Evolutionary conservation across 2,329 filamentous ascomycete species (phyloP).

Genomic region (Leptographium galeiforme): DNA sequence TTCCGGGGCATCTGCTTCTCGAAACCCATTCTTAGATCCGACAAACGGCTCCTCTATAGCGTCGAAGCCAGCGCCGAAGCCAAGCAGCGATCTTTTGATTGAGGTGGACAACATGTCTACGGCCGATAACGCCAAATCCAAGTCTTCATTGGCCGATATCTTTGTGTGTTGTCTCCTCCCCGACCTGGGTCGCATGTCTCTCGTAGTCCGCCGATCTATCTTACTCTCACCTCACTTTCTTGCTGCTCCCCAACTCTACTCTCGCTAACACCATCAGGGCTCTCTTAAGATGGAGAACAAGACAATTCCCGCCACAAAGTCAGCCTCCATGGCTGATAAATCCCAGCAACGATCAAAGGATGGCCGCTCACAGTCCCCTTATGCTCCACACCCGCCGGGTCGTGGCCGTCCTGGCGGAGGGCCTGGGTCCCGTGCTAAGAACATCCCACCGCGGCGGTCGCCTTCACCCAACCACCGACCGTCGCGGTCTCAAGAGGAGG

Average conservation of each 20-base stretch:
- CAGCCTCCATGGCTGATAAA: no score
- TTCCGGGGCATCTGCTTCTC: slow-evolving; percentile 45
- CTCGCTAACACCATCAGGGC: slow-evolving; percentile 31
- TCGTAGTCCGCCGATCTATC: not conserved
- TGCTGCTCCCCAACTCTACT: no score
- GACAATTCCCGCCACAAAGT: slow-evolving; percentile 11
- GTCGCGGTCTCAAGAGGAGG: slow-evolving; percentile 53
- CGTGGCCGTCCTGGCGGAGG: slow-evolving; percentile 25
- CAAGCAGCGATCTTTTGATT: slow-evolving; percentile 17
- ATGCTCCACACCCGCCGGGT: slow-evolving; percentile 9
- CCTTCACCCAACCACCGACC: slow-evolving; percentile 39
- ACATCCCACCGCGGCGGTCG: slow-evolving; percentile 32
- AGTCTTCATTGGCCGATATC: slow-evolving; percentile 52
- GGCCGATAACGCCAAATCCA: slow-evolving; percentile 36
- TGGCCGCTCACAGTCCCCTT: slow-evolving; percentile 1
- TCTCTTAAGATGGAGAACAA: slow-evolving; percentile 55
- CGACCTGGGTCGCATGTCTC: not conserved
- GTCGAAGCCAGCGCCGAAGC: not conserved
- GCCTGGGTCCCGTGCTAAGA: slow-evolving; percentile 31
- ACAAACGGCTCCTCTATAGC: slow-evolving; percentile 20
- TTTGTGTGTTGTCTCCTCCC: slow-evolving; percentile 25
- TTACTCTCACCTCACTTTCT: not conserved
- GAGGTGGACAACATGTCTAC: slow-evolving; percentile 36
- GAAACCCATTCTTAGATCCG: slow-evolving; percentile 63
- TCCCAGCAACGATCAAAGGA: not conserved